Base-by-base conservation (phyloP, 2,329 filamentous ascomycete genomes). In the Trichothecium sympodiale region DNA sequence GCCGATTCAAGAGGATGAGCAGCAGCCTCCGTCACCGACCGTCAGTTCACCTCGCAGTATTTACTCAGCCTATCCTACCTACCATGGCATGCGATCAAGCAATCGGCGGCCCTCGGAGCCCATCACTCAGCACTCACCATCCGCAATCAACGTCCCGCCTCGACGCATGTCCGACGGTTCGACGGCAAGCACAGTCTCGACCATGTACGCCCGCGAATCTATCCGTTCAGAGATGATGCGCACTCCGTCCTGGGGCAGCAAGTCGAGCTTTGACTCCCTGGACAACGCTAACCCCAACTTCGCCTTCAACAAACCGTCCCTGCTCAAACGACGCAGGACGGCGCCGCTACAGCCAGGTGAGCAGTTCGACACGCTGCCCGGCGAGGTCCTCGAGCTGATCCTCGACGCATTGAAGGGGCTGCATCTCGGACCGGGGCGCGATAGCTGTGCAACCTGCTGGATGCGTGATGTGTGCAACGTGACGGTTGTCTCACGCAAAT, bases 361-460 rank as follows among this genome's bases (percentile, higher is more conserved):
- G 45, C 52, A 71, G 6, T 73, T 78, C 39, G 60, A 60, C n/a
- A 61, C 60, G 15, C 45, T 80, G 13, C 74, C 75, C 0, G 64
- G 65, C n/a, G 73, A 77, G 46, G 69, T 80, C 2, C 51, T 80
- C 31, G 61, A 68, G 35, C 54, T 73, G 25, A 69, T 79, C n/a
- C 47, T 79, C 25, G 61, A 61, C 28, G 62, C 69, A 36, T 53
- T 80, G 14, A 70, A 64, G 47, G 55, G 60, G 27, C 49, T 64
- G 12, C 76, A 80, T 47, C 48, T 77, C 10, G 54, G 51, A 6
- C 47, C 54, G 12, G 55, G 56, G 3, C 69, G 64, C 42, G 54
- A 56, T 25, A 76, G 72, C 51, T 80, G 76, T 48, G 65, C 73
- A 13, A 79, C 76, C 14, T 80, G 76, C 51, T 77, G 71, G 69